A percentile compares a stretch with the other conserved stretches of the same genome.
Evolutionary conservation across 108 stramenopile species (phyloP).

Genomic region (Parietichytrium sp.): DNA sequence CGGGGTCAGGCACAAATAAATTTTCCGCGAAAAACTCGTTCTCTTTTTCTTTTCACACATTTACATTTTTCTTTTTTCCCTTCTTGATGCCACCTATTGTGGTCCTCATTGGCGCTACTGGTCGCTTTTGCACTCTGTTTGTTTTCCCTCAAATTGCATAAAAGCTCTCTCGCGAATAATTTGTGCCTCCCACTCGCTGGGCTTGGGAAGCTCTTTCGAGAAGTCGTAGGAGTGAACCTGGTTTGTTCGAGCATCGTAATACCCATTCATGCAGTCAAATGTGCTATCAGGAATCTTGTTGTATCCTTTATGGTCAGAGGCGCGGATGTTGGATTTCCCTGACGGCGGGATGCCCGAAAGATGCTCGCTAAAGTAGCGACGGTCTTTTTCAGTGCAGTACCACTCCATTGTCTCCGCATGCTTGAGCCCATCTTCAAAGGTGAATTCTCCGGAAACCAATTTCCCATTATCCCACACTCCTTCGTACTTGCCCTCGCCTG

Average conservation of each 20-base stretch:
- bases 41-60: neutral
- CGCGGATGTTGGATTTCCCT: neutral
- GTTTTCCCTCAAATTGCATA: too few relatives aligned
- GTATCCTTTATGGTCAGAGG: too few relatives aligned
- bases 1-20: neutral
- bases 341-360: neutral
- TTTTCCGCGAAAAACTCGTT: neutral
- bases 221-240: neutral
- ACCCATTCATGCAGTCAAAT: neutral
- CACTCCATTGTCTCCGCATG: constrained; percentile 1
- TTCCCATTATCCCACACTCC: constrained; percentile 39
- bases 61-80: neutral
- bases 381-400: neutral
- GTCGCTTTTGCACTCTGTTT: too few relatives aligned
- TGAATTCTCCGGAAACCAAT: constrained; percentile 8
- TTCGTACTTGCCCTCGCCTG: neutral
- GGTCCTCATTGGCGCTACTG: too few relatives aligned
- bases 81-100: neutral
- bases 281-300: neutral
- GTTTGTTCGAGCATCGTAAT: constrained; percentile 1
- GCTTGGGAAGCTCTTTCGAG: neutral
- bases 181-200: neutral
- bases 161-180: constrained; percentile 6
- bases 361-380: constrained; percentile 17
- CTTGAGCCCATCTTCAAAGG: constrained; percentile 27